A percentile compares a stretch with the other conserved stretches of the same genome.
phyloP scores from a whole-genome alignment of 2,329 filamentous ascomycete species.

The Knoxdaviesia capensis region DNA sequence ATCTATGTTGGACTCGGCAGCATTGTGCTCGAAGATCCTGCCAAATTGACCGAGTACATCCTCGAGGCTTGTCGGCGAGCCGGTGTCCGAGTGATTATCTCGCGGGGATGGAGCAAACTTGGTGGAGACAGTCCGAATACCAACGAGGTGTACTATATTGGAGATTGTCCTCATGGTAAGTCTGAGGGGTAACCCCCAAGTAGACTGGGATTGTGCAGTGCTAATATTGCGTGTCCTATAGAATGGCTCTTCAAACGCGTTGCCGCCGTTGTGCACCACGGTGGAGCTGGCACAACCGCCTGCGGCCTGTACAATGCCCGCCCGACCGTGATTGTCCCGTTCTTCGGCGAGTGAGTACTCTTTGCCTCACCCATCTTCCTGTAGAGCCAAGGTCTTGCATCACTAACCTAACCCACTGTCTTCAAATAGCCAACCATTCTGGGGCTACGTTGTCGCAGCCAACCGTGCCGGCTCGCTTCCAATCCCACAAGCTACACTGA shows the following conservation, averaged over 20 bases:
- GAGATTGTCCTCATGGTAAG: slow-evolving; percentile 44
- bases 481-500: slow-evolving; percentile 47
- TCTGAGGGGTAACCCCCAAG: too few relatives aligned
- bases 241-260: slow-evolving; percentile 55
- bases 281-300: slow-evolving; percentile 57
- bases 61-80: slow-evolving; percentile 45
- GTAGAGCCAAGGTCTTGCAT: background rate
- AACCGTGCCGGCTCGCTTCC: slow-evolving; percentile 43
- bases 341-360: slow-evolving; percentile 40
- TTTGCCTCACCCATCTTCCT: background rate
- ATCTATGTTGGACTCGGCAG: slow-evolving; percentile 61
- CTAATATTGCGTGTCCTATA: too few relatives aligned
- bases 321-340: slow-evolving; percentile 58
- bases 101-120: slow-evolving; percentile 56
- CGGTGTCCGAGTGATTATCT: slow-evolving; percentile 50
- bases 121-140: slow-evolving; percentile 22
- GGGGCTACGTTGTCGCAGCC: slow-evolving; percentile 49
- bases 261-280: slow-evolving; percentile 48
- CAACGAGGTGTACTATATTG: slow-evolving; percentile 48
- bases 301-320: slow-evolving; percentile 50
- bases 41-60: slow-evolving; percentile 48
- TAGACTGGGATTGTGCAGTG: too few relatives aligned
- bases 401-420: background rate
- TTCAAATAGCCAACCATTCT: slow-evolving; percentile 38
- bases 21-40: slow-evolving; percentile 54